Evolutionary conservation across 2,329 filamentous ascomycete species (phyloP).

Genomic region (Hymenoscyphus salicellus): DNA sequence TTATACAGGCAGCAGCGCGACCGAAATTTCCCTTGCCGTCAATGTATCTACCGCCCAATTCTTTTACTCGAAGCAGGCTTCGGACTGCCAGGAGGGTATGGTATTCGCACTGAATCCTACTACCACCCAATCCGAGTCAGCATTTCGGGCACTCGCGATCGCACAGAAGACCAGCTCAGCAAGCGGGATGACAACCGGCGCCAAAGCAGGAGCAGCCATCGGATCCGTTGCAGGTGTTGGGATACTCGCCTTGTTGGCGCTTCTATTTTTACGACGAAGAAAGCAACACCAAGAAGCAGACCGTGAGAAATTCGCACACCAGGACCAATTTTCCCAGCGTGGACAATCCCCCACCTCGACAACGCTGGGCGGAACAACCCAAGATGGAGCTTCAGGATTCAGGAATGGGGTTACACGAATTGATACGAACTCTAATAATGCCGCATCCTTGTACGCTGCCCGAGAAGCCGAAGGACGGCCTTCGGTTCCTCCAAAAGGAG

Average conservation of each 20-base stretch:
- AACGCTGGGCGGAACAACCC: background rate
- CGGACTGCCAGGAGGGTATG: conserved; percentile 21
- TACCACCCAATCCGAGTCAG: conserved; percentile 9
- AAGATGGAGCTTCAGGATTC: background rate
- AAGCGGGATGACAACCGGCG: conserved; percentile 4
- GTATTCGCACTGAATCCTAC: conserved; percentile 20
- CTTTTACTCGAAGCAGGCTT: conserved; percentile 19
- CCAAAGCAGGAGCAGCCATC: conserved; percentile 14
- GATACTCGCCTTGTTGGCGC: conserved; percentile 6
- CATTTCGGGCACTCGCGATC: conserved; percentile 14
- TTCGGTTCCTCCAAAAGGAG: conserved; percentile 7
- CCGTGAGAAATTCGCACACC: background rate
- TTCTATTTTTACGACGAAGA: conserved; percentile 15
- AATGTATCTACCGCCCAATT: conserved; percentile 16
- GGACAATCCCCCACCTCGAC: background rate
- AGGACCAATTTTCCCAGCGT: background rate
- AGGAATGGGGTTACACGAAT: conserved; percentile 3
- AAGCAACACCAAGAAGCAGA: background rate
- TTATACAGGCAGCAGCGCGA: conserved; percentile 34
- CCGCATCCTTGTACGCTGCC: background rate
- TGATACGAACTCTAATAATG: background rate
- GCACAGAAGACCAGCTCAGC: background rate
- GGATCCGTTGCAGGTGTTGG: conserved; percentile 8
- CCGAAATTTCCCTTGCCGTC: conserved; percentile 33
- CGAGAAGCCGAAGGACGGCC: background rate